Conservation (phyloP, 805 yeast species). For the Candida boleticola region DNA sequence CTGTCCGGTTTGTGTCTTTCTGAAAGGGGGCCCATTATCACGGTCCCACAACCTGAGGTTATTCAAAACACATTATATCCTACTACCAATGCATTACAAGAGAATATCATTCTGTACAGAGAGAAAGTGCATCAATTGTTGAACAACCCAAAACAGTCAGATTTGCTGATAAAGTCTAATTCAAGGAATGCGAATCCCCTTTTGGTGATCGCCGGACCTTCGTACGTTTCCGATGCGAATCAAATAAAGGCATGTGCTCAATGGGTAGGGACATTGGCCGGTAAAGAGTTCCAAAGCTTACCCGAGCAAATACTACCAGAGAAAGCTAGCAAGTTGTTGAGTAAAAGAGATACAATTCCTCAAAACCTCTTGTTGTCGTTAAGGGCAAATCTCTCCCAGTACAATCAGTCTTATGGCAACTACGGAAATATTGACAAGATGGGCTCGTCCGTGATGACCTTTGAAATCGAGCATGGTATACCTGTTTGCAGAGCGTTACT, state of each 20-base stretch:
- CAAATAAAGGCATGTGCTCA: conserved; percentile 41
- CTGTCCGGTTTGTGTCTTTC: conserved; percentile 18
- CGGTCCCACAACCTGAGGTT: conserved; percentile 44
- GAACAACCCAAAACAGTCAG: background rate
- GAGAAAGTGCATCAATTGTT: conserved; percentile 17
- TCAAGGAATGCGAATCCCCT: conserved; percentile 13
- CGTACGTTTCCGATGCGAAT: conserved; percentile 22
- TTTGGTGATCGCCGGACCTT: conserved; percentile 42
- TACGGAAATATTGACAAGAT: background rate
- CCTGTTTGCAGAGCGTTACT: conserved; percentile 39
- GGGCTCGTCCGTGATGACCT: conserved; percentile 17
- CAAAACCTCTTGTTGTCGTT: conserved; percentile 26
- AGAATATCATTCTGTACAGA: conserved; percentile 30
- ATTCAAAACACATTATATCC: conserved; percentile 41
- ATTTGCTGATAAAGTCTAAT: background rate
- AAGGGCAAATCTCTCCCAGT: conserved; percentile 36
- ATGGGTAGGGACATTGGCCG: conserved; percentile 31
- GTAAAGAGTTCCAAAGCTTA: conserved; percentile 12
- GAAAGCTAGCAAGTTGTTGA: conserved; percentile 6
- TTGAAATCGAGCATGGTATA: conserved; percentile 37
- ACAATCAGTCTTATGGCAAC: conserved; percentile 15
- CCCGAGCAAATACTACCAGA: conserved; percentile 6
- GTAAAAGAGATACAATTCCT: conserved; percentile 4
- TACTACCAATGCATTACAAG: conserved; percentile 21
- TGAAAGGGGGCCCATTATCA: conserved; percentile 30